A percentile compares a stretch with the other conserved stretches of the same genome.
Evolutionary conservation across 148 eudicot species (phyloP).

Genomic region (Vaccinium vitisidaea): DNA sequence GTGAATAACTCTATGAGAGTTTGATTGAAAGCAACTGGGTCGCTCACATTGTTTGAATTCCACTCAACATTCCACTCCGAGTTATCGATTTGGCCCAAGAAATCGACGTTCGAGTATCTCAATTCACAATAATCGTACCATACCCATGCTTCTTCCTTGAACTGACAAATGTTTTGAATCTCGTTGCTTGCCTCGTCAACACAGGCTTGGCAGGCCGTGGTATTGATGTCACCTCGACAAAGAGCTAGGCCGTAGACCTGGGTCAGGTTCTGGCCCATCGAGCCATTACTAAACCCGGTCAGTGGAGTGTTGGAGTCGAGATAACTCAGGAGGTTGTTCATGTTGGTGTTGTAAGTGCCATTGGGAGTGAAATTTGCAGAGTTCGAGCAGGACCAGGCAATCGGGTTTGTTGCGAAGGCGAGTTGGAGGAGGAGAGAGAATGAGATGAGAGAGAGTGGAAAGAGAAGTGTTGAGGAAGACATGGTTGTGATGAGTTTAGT

Average conservation of each 20-base stretch:
- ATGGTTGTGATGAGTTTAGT: neutral
- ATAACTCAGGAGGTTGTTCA: constrained; percentile 22
- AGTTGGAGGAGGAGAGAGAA: too few relatives aligned
- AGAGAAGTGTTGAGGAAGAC: constrained; percentile 1
- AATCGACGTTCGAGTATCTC: constrained; percentile 27
- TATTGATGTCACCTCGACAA: constrained; percentile 39
- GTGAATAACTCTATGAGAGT: constrained; percentile 25
- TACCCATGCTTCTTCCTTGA: constrained; percentile 27
- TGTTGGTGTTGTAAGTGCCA: constrained; percentile 20
- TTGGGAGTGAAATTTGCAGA: too few relatives aligned
- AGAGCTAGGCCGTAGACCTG: constrained; percentile 33
- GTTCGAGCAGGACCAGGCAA: too few relatives aligned
- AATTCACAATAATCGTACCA: constrained; percentile 46
- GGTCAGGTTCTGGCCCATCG: constrained; percentile 13
- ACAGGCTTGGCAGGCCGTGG: constrained; percentile 26
- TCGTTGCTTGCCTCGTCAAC: constrained; percentile 22
- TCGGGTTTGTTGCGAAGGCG: constrained; percentile 11
- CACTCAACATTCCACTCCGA: constrained; percentile 16
- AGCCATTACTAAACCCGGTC: constrained; percentile 31
- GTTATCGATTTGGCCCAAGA: constrained; percentile 33
- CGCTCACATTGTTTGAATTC: neutral
- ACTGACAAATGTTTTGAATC: constrained; percentile 21
- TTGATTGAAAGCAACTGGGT: constrained; percentile 20
- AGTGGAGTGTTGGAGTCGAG: constrained; percentile 23
- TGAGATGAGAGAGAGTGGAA: neutral